Evolutionary conservation across 2,329 filamentous ascomycete genomes (phyloP).

Genomic region (Penicillium expansum): DNA sequence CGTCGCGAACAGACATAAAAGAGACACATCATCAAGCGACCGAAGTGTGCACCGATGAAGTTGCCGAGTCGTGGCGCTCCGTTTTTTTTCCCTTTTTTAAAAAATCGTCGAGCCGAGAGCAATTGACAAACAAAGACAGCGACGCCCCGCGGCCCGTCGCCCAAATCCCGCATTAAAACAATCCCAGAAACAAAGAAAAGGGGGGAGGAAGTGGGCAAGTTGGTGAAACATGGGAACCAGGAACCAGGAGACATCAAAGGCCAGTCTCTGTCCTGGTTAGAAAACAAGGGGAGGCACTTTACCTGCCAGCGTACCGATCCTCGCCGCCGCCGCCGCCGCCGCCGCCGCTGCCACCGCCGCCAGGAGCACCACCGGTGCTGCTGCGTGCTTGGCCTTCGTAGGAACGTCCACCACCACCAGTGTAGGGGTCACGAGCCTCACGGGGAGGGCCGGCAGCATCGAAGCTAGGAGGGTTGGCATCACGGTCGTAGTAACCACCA

Average conservation of each 20-base stretch:
- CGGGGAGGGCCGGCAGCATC: conserved; percentile 39
- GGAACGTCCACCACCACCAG: conserved; percentile 30
- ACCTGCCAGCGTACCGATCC: conserved; percentile 43
- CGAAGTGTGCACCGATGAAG: conserved; percentile 33
- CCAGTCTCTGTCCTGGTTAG: conserved; percentile 25
- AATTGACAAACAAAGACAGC: conserved; percentile 35
- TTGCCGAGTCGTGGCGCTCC: conserved; percentile 34
- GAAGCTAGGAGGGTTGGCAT: conserved; percentile 50
- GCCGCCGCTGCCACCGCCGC: conserved; percentile 9
- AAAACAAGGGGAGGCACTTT: conserved; percentile 27
- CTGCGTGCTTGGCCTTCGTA: conserved; percentile 33
- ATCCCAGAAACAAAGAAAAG: conserved; percentile 34
- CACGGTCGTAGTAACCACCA: conserved; percentile 53
- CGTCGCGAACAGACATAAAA: conserved; percentile 41
- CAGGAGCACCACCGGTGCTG: conserved; percentile 1
- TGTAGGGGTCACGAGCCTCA: conserved; percentile 36
- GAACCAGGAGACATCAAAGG: conserved; percentile 15
- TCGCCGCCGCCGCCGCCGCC: conserved; percentile 35
- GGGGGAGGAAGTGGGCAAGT: conserved; percentile 21
- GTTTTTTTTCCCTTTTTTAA: conserved; percentile 21
- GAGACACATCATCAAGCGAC: conserved; percentile 39
- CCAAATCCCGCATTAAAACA: conserved; percentile 39
- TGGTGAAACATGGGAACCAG: conserved; percentile 23
- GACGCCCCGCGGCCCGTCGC: conserved; percentile 39
- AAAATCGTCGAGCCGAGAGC: conserved; percentile 35